Conservation (phyloP, 2,329 filamentous ascomycete species). For the Diaporthe sp. region DNA sequence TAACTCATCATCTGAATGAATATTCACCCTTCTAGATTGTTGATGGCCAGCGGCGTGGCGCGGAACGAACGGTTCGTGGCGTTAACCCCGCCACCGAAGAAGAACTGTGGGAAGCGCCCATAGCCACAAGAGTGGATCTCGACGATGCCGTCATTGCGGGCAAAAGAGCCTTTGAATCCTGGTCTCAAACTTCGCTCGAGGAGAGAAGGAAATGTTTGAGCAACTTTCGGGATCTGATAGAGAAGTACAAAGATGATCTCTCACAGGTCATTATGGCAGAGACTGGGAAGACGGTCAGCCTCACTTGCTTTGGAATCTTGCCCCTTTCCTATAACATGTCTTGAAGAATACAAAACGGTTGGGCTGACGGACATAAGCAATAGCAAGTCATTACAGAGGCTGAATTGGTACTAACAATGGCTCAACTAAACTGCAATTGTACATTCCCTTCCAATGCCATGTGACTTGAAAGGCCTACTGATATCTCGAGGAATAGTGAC, state of each 20-base stretch:
- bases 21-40: not conserved
- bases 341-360: not conserved
- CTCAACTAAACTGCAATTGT: constrained; percentile 8
- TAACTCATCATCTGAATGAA: not conserved
- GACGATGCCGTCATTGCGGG: not conserved
- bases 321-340: too few relatives aligned
- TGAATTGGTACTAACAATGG: constrained; percentile 2
- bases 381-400: not conserved
- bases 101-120: not conserved
- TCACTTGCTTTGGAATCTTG: too few relatives aligned
- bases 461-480: not conserved
- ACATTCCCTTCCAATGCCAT: too few relatives aligned
- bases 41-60: not conserved
- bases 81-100: not conserved
- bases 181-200: not conserved
- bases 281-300: constrained; percentile 4
- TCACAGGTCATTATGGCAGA: constrained; percentile 1
- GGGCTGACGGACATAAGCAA: not conserved
- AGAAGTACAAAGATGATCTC: not conserved
- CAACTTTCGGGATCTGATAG: not conserved
- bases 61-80: not conserved
- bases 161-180: not conserved
- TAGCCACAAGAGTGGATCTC: not conserved
- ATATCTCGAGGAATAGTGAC: not conserved
- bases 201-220: not conserved